These are phyloP conservation scores for Bolboschoenus planiculmis DNA, from an alignment of 176 grass and related monocot genomes.

Conservation along the genomic window DNA sequence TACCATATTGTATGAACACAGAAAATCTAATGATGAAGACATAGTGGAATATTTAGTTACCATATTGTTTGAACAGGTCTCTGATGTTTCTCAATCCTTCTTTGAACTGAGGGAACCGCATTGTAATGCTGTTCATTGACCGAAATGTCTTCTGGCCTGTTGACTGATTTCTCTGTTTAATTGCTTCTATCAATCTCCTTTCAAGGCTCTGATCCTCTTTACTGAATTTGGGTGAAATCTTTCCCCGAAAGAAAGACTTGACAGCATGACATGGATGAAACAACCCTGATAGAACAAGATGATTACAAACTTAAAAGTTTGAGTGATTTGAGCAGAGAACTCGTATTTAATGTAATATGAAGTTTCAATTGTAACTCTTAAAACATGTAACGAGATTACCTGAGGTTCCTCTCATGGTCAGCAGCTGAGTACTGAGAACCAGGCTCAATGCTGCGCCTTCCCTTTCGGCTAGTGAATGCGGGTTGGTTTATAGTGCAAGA, in stretches of 20 bases:
- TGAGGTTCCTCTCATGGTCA: slow-evolving; percentile 6
- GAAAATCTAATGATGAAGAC: background rate
- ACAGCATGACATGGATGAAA: background rate
- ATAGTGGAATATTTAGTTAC: slow-evolving; percentile 18
- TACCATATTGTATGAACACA: background rate
- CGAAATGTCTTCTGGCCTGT: slow-evolving; percentile 32
- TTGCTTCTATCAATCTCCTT: slow-evolving; percentile 47
- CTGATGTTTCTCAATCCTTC: slow-evolving; percentile 45
- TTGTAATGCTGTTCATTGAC: slow-evolving; percentile 77
- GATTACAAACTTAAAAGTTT: background rate
- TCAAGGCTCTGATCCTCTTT: slow-evolving; percentile 40
- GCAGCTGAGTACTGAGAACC: background rate
- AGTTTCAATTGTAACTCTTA: background rate
- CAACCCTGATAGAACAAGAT: background rate
- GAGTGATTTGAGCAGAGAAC: background rate
- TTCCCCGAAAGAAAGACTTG: background rate
- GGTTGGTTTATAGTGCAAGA: background rate
- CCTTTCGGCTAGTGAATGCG: background rate
- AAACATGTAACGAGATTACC: background rate
- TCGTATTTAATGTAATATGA: background rate
- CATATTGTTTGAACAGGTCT: slow-evolving; percentile 54
- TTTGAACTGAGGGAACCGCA: slow-evolving; percentile 68
- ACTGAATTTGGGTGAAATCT: slow-evolving; percentile 23
- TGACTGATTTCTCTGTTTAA: slow-evolving; percentile 34
- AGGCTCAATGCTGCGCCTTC: background rate